Conservation (phyloP, 2,329 filamentous ascomycete genomes). For the Dothideomycetes sp. region DNA sequence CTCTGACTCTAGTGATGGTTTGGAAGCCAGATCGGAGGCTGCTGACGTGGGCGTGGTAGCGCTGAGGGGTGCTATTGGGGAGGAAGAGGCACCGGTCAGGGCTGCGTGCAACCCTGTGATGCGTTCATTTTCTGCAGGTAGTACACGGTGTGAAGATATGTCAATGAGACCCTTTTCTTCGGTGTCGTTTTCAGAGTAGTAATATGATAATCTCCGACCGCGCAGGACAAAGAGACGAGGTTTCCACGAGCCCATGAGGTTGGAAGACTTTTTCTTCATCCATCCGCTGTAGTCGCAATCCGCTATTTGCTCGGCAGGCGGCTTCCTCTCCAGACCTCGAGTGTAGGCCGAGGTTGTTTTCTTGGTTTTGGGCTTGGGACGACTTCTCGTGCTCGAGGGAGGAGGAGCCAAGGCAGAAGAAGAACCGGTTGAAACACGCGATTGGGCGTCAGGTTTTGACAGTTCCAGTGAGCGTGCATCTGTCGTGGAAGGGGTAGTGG, state of each 20-base stretch:
- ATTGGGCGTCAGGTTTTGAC: slow-evolving; percentile 22
- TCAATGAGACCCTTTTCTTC: slow-evolving; percentile 95
- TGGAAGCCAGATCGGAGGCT: slow-evolving; percentile 15
- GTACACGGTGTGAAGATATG: slow-evolving; percentile 93
- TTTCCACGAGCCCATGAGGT: slow-evolving; percentile 96
- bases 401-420: slow-evolving; percentile 24
- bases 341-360: slow-evolving; percentile 93
- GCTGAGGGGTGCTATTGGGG: slow-evolving; percentile 46
- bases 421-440: slow-evolving; percentile 32
- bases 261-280: slow-evolving; percentile 99
- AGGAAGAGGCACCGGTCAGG: slow-evolving; percentile 65
- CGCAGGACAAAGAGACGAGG: slow-evolving; percentile 90
- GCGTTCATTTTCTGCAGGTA: slow-evolving; percentile 83
- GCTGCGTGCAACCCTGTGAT: slow-evolving; percentile 86
- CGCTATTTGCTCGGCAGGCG: slow-evolving; percentile 71
- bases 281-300: slow-evolving; percentile 90
- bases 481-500: slow-evolving; percentile 51
- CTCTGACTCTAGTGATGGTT: slow-evolving; percentile 36
- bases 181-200: slow-evolving; percentile 85
- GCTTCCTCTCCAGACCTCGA: slow-evolving; percentile 69
- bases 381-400: slow-evolving; percentile 14
- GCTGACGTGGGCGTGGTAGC: slow-evolving; percentile 25
- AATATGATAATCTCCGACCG: slow-evolving; percentile 84
- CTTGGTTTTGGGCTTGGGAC: slow-evolving; percentile 46
- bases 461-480: slow-evolving; percentile 32